Evolutionary conservation across 768 basidiomycete genomes (phyloP), one percentile per base, ranked within the genome.

Genomic region (Leccinum arenicola): DNA sequence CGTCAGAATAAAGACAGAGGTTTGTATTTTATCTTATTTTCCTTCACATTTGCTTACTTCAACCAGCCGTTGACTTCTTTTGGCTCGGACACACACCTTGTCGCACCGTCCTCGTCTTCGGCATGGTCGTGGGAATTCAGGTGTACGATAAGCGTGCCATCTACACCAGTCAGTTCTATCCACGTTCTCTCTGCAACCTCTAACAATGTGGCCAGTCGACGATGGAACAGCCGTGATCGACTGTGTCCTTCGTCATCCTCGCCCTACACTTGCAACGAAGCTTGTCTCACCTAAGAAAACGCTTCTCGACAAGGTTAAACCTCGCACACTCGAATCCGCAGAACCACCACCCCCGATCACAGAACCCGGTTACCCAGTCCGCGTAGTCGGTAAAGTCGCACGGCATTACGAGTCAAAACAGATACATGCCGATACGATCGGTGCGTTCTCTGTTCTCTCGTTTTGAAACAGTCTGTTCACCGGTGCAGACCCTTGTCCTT

Each of bases 161-260:
- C 1, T 91, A 91, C 68, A 79, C 81, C 0, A 65, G 90, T 88
- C 63, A 29, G 59, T 57, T 8, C 19, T 17, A 8, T 27, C 47
- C 15, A 47, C 27, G 7, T 29, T 48, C n/a, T 6, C 36, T 2
- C 3, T 4, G 40, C 27, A 33, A n/a, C 17, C 49, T 14, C 52
- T 61, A 50, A 64, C 48, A 0, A 10, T 33, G 14, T 51, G 19
- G 6, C 29, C 54, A 92, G 88, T 92, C 59, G 91, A 93, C 66
- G 91, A 93, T 64, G 88, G 89, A 6, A 88, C 89, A 2, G 84
- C 76, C 29, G 84, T 87, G 4, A 77, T 93, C 25, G 89, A 92
- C 50, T 92, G 90, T 65, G 66, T 76, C 3, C 80, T 84, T 66
- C 76, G 74, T 23, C 74, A 76, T 45, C 69, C 72, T 36, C 74